Conservation (phyloP, 78 protist species). For the Tieghemostelium lacteum region DNA sequence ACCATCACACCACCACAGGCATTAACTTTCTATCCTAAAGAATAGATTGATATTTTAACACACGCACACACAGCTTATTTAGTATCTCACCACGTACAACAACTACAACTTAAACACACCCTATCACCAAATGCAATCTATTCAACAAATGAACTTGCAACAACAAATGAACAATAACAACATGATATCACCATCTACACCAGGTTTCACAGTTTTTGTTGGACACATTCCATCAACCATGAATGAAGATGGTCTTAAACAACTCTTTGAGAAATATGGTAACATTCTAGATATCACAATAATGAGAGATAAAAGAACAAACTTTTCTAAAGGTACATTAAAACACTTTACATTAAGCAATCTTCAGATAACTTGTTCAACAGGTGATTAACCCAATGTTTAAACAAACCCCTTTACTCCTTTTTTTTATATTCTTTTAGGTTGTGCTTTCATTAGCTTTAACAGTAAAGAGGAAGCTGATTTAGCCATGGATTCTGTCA, state of each 20-base stretch:
- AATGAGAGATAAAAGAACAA: conserved; percentile 58
- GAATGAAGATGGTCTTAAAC: conserved; percentile 47
- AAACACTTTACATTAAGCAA: neutral
- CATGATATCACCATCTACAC: neutral
- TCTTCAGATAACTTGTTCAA: neutral
- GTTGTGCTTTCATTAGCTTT: conserved; percentile 65
- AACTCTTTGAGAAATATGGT: conserved; percentile 34
- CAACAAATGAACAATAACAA: neutral
- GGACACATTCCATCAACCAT: conserved; percentile 68
- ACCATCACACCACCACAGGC: neutral
- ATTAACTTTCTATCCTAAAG: neutral
- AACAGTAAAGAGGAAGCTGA: conserved; percentile 65
- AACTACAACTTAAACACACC: no score
- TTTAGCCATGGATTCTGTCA: conserved; percentile 35
- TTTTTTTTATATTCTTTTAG: neutral
- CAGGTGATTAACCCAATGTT: neutral
- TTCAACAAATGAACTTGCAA: conserved; percentile 11
- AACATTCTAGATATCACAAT: conserved; percentile 36
- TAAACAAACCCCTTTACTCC: neutral
- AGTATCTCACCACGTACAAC: no score
- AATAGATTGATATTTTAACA: neutral
- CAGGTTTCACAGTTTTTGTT: conserved; percentile 61
- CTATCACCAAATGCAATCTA: conserved; percentile 22
- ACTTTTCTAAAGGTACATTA: conserved; percentile 46
- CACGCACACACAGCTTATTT: no score